A percentile compares a stretch with the other conserved stretches of the same genome.
Conservation (phyloP, 108 stramenopile species). For the Bacterosira constricta region DNA sequence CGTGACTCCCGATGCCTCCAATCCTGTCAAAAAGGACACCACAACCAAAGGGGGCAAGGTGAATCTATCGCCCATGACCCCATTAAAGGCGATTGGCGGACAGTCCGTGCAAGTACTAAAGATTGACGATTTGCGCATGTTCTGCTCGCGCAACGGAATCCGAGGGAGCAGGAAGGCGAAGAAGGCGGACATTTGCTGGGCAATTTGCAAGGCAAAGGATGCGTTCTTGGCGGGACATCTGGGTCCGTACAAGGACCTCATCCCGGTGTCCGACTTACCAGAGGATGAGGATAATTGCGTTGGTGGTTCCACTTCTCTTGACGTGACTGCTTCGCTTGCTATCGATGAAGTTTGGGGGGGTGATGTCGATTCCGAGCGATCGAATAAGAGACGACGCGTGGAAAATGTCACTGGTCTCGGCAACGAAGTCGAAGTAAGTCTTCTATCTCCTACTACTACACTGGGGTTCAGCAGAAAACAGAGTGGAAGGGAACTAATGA, state of each 20-base stretch:
- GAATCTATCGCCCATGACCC: background rate
- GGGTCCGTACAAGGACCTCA: background rate
- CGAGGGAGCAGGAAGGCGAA: background rate
- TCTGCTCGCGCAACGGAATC: background rate
- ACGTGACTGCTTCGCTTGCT: too few species aligned
- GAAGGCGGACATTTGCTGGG: background rate
- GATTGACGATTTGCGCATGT: constrained; percentile 1
- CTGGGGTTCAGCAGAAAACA: too few species aligned
- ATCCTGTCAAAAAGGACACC: background rate
- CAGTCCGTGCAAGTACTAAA: background rate
- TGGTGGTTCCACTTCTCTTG: background rate
- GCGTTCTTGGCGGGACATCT: background rate
- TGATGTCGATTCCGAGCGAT: too few species aligned
- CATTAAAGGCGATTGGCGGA: background rate
- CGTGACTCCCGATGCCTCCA: background rate
- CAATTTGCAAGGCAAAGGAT: background rate
- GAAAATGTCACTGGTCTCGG: too few species aligned
- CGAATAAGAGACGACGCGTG: too few species aligned
- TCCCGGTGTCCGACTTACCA: background rate
- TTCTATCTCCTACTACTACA: too few species aligned
- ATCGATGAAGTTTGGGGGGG: background rate
- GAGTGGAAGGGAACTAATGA: background rate
- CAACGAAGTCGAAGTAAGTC: too few species aligned
- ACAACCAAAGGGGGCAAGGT: background rate
- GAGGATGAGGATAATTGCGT: background rate